Base-by-base conservation (phyloP, 345 rosid species). In the Pelargonium nanum region DNA sequence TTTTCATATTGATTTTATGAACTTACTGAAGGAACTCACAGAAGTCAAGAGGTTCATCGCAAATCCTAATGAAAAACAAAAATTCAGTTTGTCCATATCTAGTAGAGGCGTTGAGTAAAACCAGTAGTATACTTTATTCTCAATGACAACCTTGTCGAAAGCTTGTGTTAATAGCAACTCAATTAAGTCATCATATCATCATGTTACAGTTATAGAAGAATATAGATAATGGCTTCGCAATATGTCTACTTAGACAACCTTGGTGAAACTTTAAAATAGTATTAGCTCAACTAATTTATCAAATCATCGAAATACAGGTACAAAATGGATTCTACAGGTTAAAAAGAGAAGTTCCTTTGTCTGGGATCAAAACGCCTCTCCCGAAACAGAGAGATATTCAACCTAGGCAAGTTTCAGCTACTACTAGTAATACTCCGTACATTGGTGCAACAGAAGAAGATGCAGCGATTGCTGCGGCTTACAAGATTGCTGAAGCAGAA, bases 401-500 rank as follows among this genome's bases (percentile, higher is more conserved):
- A 61, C 73, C 72, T 4, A 78, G 63, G 62, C 85, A 55, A 22
- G 20, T 34, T 20, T 2, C 65, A 22, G 17, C 61, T 22, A 26
- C 61, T 22, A 57, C 71, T 40, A 24, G 57, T 55, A 62, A 22
- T 30, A 53, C 26, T 28, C 10, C 58, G 52, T 71, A 30, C 53
- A 56, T 74, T 24, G 68, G 59, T 25, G 80, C 75, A 55, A 74
- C 76, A 34, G 54, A 81, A 2, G 80, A 80, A 52, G 95, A 81
- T 61, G 92, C 88, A 62, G 86, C 95, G 23, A 22, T 45, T 0
- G 72, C 88, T 20, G 87, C 90, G 26, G 96, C 95, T 5, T 77
- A 70, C 71, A 80, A 77, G 68, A 63, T 86, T 20, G 92, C 84
- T 0, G 95, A 91, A 60, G 92, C 98, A 62, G 98, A 88, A 73